These are phyloP conservation scores for Sugiyamaella xylanicola DNA, from an alignment of 1,139 yeast genomes.

Conservation along the genomic window DNA sequence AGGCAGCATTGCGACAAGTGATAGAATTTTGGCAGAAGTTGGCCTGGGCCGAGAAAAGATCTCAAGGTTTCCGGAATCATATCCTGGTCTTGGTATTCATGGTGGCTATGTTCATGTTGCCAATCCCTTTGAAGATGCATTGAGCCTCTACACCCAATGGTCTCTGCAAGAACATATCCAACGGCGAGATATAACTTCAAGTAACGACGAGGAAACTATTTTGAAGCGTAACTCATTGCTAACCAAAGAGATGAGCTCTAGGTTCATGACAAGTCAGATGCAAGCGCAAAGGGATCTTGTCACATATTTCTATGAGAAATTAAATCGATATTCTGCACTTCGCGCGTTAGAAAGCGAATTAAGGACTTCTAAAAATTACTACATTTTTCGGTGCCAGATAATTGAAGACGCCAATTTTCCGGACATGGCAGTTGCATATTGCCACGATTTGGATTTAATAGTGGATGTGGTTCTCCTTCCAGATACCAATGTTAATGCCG, in stretches of 20 bases:
- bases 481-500: constrained; percentile 32
- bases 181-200: not conserved
- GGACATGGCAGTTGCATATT: constrained; percentile 34
- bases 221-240: not conserved
- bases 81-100: constrained; percentile 32
- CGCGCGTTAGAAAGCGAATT: constrained; percentile 31
- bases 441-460: constrained; percentile 35
- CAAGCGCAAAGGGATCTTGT: constrained; percentile 22
- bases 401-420: constrained; percentile 31
- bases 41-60: constrained; percentile 21
- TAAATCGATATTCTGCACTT: constrained; percentile 29
- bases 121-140: constrained; percentile 31
- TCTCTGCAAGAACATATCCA: constrained; percentile 19
- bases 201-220: constrained; percentile 3
- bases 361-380: constrained; percentile 24
- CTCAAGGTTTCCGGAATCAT: constrained; percentile 20
- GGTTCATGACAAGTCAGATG: constrained; percentile 1
- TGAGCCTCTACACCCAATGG: constrained; percentile 30
- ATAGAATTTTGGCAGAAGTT: constrained; percentile 15
- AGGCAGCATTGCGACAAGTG: constrained; percentile 8
- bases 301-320: constrained; percentile 20
- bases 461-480: constrained; percentile 34
- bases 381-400: constrained; percentile 36
- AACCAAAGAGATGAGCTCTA: not conserved
- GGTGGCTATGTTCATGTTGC: constrained; percentile 32